A percentile compares a stretch with the other conserved stretches of the same genome.
Conservation (phyloP, 768 basidiomycete species). For the Phlegmacium glaucopus region DNA sequence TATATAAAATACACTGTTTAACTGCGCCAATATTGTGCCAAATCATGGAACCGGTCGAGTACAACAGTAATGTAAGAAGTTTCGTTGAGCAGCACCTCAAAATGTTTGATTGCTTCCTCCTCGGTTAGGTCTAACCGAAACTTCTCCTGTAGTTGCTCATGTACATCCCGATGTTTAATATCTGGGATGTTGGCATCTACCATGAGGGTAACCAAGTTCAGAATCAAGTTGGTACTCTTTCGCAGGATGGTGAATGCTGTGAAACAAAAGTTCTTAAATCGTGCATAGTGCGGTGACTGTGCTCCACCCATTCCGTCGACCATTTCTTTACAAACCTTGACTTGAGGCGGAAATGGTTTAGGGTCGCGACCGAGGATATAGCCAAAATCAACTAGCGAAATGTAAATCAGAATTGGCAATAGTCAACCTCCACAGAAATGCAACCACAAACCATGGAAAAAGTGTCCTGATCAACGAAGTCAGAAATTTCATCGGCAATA, state of each 20-base stretch:
- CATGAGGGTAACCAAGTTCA: constrained; percentile 96
- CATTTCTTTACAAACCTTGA: constrained; percentile 99
- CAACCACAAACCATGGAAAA: constrained; percentile 79
- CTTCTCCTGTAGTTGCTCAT: constrained; percentile 93
- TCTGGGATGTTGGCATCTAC: constrained; percentile 97
- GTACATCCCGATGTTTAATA: constrained; percentile 87
- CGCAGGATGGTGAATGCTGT: constrained; percentile 97
- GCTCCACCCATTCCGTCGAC: constrained; percentile 99
- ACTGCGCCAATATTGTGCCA: constrained; percentile 87
- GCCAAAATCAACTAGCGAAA: constrained; percentile 84
- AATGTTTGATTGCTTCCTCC: constrained; percentile 97
- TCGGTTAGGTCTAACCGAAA: constrained; percentile 93
- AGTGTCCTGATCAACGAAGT: constrained; percentile 58
- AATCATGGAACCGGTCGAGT: constrained; percentile 89
- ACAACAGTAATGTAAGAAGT: constrained; percentile 93
- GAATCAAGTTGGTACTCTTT: constrained; percentile 95
- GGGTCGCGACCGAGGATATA: constrained; percentile 98
- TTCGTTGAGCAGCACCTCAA: constrained; percentile 90
- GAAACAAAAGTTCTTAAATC: constrained; percentile 95
- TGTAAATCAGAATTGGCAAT: not conserved
- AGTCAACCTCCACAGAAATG: not conserved
- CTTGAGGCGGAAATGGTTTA: constrained; percentile 95
- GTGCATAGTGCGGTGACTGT: constrained; percentile 89
- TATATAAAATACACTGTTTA: constrained; percentile 25
- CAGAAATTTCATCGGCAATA: not conserved